Evolutionary conservation across 2,329 filamentous ascomycete genomes (phyloP).

Genomic region (Aschersonia sp.): DNA sequence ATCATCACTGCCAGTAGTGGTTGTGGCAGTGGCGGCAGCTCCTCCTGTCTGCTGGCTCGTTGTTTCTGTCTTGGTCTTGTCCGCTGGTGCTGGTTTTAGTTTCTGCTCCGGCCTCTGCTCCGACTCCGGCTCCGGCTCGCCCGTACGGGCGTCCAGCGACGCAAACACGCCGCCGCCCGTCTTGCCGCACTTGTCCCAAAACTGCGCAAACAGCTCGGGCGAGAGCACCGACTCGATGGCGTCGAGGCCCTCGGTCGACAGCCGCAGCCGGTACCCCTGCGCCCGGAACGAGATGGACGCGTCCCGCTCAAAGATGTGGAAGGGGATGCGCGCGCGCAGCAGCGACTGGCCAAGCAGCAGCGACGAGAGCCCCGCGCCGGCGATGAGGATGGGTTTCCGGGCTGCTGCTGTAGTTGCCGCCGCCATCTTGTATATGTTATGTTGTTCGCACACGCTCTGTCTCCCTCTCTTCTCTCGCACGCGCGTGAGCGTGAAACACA

Average conservation of each 20-base stretch:
- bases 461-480: no score
- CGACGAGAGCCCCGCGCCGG: slow-evolving; percentile 27
- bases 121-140: slow-evolving; percentile 16
- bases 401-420: neutral
- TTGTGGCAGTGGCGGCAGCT: neutral
- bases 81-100: neutral
- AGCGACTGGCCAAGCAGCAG: slow-evolving; percentile 29
- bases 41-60: neutral
- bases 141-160: slow-evolving; percentile 36
- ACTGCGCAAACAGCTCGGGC: slow-evolving; percentile 30
- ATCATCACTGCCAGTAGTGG: no score
- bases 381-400: slow-evolving; percentile 24
- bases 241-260: slow-evolving; percentile 40
- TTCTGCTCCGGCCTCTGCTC: neutral
- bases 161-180: slow-evolving; percentile 41
- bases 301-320: slow-evolving; percentile 42
- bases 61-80: neutral
- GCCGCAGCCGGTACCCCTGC: slow-evolving; percentile 46
- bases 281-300: slow-evolving; percentile 35
- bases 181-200: slow-evolving; percentile 45
- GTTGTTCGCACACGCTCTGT: no score
- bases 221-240: slow-evolving; percentile 45
- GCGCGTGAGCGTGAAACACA: no score
- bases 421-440: no score
- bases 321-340: slow-evolving; percentile 26